Evolutionary conservation across 2,329 filamentous ascomycete species (phyloP).

Genomic region (Verticillium longisporum): DNA sequence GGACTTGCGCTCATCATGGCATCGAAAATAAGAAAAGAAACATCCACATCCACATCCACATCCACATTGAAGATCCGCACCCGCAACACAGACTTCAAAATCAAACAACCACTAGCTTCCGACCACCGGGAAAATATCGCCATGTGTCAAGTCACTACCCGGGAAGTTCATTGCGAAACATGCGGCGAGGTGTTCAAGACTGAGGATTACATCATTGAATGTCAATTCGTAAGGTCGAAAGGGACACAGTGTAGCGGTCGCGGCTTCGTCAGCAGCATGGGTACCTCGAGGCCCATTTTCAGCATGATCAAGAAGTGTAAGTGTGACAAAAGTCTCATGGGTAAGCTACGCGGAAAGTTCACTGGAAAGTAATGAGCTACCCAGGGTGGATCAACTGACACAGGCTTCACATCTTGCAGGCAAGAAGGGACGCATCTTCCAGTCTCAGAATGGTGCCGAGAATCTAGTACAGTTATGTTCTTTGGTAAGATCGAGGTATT

Average conservation of each 20-base stretch:
- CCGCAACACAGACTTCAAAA: too few species aligned
- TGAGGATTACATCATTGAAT: background rate
- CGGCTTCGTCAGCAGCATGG: background rate
- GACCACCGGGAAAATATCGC: background rate
- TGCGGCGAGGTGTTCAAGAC: background rate
- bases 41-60: too few species aligned
- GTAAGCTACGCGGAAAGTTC: background rate
- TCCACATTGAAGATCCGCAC: too few species aligned
- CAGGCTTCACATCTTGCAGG: too few species aligned
- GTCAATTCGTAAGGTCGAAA: background rate
- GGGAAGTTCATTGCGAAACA: background rate
- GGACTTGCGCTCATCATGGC: too few species aligned
- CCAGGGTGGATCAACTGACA: background rate
- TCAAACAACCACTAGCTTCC: background rate
- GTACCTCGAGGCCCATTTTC: background rate
- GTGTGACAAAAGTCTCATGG: background rate
- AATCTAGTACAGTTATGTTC: too few species aligned
- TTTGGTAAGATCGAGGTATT: too few species aligned
- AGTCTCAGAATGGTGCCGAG: too few species aligned
- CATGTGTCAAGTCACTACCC: background rate
- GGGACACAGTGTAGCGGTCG: background rate
- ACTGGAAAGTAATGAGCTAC: background rate
- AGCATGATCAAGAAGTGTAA: background rate
- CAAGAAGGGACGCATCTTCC: too few species aligned
- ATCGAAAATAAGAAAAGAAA: too few species aligned